Evolutionary conservation across 2,329 filamentous ascomycete genomes (phyloP), one percentile per base, ranked within the genome.

Genomic region (Talaromyces rugulosus): DNA sequence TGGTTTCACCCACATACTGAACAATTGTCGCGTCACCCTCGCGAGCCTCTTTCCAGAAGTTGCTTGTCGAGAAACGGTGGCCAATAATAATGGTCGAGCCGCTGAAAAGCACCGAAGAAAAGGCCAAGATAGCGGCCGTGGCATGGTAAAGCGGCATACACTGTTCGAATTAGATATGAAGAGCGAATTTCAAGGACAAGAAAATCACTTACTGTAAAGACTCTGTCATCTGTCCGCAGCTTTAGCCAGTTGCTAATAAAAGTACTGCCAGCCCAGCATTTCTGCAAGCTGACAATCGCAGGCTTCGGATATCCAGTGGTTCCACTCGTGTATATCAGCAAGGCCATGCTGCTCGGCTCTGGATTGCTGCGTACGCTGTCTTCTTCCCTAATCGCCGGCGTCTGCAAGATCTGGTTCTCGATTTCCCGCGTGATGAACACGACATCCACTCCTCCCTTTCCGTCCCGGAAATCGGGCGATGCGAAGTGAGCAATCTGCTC

Each of bases 141-240:
- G 89, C 89, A 78, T 96, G 92, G 72, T 96, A 96, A 6, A 96
- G 81, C 0, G 92, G 92, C 91, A 96, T 96, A 61, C 88, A 88
- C 88, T 90, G 30, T 51, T 54, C 2, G 14, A 44, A 33, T 51
- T 58, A 58, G 50, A 28, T 55, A 16, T n/a, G 16, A 47, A 5
- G 30, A 14, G 30, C n/a, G 18, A 23, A 30, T 28, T 3, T 6
- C 58, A 1, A 55, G 47, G 23, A 27, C 4, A 33, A 12, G 8
- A 12, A 9, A 11, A 4, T 12, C 8, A 28, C 81, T 71, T 81
- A 89, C 87, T 12, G 90, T 93, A 71, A 92, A 94, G 71, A 91
- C 87, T 36, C 89, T 81, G 70, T 96, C 92, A 1, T 81, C 80
- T 1, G 79, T 75, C 12, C 78, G 82, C n/a, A 90, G 78, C 5